Conservation (phyloP, 352 stramenopile genomes). For the Phytopythium montanum region DNA sequence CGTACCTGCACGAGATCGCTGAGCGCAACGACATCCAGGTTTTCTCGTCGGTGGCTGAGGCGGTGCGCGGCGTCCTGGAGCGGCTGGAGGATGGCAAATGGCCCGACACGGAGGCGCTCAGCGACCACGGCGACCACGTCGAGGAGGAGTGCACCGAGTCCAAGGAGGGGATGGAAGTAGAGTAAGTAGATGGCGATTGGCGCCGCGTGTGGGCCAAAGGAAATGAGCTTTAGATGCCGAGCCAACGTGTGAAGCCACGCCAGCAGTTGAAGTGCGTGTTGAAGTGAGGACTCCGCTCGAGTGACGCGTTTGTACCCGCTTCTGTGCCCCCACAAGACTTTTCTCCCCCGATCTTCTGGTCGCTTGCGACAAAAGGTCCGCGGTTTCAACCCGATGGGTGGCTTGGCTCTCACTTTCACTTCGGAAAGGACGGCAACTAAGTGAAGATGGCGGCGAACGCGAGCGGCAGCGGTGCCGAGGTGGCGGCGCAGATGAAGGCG, state of each 20-base stretch:
- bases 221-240: neutral
- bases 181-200: neutral
- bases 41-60: constrained; percentile 57
- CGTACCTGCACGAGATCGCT: constrained; percentile 85
- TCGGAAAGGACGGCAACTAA: neutral
- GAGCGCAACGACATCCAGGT: constrained; percentile 75
- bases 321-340: constrained; percentile 7
- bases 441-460: constrained; percentile 1
- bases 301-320: neutral
- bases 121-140: constrained; percentile 1
- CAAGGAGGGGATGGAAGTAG: neutral
- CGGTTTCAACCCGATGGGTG: neutral
- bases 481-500: constrained; percentile 8
- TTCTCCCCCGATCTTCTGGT: neutral
- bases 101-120: constrained; percentile 3
- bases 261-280: too few species aligned
- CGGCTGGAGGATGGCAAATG: constrained; percentile 29
- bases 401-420: neutral
- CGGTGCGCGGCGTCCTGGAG: constrained; percentile 63
- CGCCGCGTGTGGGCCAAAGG: neutral
- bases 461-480: neutral
- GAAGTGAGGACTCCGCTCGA: neutral
- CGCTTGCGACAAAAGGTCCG: neutral
- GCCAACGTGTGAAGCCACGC: neutral
- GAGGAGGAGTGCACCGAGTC: neutral